Percentiles rank a stretch among this genome's conserved stretches.
Evolutionary conservation across 106 monocot genomes (phyloP).

Genomic region (Dactylorhiza incarnata): DNA sequence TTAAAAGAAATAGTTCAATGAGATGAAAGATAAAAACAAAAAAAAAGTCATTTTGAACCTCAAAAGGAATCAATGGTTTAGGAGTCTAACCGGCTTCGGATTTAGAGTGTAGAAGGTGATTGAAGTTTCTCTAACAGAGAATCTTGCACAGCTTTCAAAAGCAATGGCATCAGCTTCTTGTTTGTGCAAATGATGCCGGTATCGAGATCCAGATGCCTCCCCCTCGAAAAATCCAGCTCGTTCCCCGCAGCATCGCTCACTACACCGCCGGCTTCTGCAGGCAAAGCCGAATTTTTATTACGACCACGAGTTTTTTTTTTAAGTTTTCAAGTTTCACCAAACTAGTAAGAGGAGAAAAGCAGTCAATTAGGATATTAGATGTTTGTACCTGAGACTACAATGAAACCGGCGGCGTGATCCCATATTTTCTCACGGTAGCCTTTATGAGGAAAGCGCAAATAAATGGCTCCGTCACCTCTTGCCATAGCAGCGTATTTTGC

Average conservation of each 20-base stretch:
- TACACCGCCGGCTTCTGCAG: slow-evolving; percentile 92
- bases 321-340: too few relatives aligned
- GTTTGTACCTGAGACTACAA: slow-evolving; percentile 39
- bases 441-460: slow-evolving; percentile 82
- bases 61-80: too few relatives aligned
- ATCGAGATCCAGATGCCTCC: slow-evolving; percentile 80
- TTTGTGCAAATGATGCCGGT: slow-evolving; percentile 89
- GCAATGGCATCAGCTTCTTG: slow-evolving; percentile 73
- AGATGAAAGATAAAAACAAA: too few relatives aligned
- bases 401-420: slow-evolving; percentile 97
- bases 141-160: slow-evolving; percentile 68
- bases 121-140: slow-evolving; percentile 49
- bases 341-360: not conserved
- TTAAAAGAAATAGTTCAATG: too few relatives aligned
- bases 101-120: slow-evolving; percentile 36
- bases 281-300: not conserved
- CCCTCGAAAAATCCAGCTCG: slow-evolving; percentile 87
- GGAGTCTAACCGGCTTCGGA: not conserved
- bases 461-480: slow-evolving; percentile 96
- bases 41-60: too few relatives aligned
- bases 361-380: not conserved
- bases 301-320: too few relatives aligned
- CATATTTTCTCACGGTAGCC: slow-evolving; percentile 97
- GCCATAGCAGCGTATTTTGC: slow-evolving; percentile 94
- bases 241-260: slow-evolving; percentile 88